Base-by-base conservation (phyloP, 108 stramenopile genomes). In the Phaeodactylum tricornutum region DNA sequence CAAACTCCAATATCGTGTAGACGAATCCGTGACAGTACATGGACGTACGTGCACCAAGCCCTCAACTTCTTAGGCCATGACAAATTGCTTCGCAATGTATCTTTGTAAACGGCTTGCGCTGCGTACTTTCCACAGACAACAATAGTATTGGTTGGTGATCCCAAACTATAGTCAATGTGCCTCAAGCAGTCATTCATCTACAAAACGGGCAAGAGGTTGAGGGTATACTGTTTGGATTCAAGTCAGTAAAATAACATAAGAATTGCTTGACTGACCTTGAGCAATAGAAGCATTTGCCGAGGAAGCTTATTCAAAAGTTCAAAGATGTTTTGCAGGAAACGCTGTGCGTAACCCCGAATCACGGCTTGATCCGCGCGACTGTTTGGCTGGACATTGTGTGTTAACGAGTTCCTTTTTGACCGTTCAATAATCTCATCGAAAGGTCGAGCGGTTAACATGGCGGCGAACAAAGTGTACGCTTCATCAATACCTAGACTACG, bases 101-200 rank as follows among this genome's bases (percentile, higher is more conserved):
- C 27, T 39, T 28, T 9, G 31, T 80, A 80, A 1, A 85, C 71
- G 0, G 81, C 75, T 46, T 51, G 52, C 1, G 83, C 71, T 6
- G 87, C 87, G 61, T 79, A 83, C 22, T 58, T 64, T 28, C 87
- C 87, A 36, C 80, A 75, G 16, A 90, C 64, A 2, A 83, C 65
- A 52, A 90, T 49, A 4, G 74, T 90, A 47, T 90, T 85, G 29
- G 74, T 58, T 1, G 87, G 87, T 2, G 77, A 77, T 7, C 89
- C 93, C 7, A 97, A 57, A 1, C 77, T 63, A 33, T 67, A 59
- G 60, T 97, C 94, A 37, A 97, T 82, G 62, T 96, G 94, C 12
- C 96, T 56, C 29, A 93, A 55, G 60, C 93, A 94, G 62, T 96
- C 95, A 52, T 95, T 94, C 84, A 86, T 94, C 53, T 97, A 93